phyloP scores from a whole-genome alignment of 2,329 filamentous ascomycete species.

The Colletotrichum spaethianum region DNA sequence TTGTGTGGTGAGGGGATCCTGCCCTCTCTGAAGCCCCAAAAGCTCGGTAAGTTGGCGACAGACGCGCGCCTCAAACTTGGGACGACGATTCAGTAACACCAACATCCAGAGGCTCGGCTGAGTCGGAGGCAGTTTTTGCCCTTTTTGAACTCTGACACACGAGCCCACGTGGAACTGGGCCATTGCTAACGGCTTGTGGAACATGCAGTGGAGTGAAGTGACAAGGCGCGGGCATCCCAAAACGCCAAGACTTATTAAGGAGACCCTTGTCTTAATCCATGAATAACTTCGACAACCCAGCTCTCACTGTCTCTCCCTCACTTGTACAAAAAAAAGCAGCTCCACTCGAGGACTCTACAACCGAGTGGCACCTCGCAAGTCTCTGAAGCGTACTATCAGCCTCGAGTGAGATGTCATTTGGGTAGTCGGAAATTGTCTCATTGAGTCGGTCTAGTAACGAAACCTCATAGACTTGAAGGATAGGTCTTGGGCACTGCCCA shows the following conservation, averaged over 20 bases:
- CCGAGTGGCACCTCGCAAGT: conserved; percentile 11
- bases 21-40: not conserved
- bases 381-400: conserved; percentile 7
- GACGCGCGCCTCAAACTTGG: conserved; percentile 30
- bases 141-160: conserved; percentile 26
- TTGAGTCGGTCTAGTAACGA: not conserved
- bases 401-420: conserved; percentile 1
- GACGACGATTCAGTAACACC: conserved; percentile 6
- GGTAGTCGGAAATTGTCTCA: not conserved
- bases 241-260: conserved; percentile 39
- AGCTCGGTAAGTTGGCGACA: conserved; percentile 35
- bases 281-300: not conserved
- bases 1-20: conserved; percentile 7
- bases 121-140: conserved; percentile 3
- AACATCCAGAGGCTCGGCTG: conserved; percentile 1
- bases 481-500: not conserved
- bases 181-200: conserved; percentile 14
- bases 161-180: conserved; percentile 33
- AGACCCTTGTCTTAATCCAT: conserved; percentile 30
- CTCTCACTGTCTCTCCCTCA: not conserved
- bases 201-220: conserved; percentile 13
- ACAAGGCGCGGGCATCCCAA: conserved; percentile 11
- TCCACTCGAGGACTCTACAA: not conserved
- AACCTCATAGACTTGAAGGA: not conserved
- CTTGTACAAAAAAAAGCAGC: not conserved